These are phyloP conservation scores for Fraxinus velutina DNA, from an alignment of 305 asterid genomes.

Conservation along the genomic window DNA sequence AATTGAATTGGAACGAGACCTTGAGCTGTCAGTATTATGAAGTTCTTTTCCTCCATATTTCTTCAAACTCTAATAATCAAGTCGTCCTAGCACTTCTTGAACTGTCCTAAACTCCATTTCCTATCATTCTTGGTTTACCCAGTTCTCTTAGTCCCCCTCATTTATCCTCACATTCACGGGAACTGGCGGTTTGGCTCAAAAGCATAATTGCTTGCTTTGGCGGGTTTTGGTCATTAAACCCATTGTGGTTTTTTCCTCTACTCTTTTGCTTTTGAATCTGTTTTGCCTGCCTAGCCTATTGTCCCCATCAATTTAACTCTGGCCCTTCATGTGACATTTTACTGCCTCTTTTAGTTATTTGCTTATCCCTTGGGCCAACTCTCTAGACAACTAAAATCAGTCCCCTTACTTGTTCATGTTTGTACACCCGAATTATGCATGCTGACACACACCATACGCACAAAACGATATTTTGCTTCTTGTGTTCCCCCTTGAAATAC, in stretches of 20 bases:
- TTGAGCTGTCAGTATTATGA: not conserved
- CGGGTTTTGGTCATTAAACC: not conserved
- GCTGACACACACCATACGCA: not conserved
- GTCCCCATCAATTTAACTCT: not conserved
- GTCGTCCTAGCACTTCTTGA: not conserved
- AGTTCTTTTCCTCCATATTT: not conserved
- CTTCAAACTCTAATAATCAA: not conserved
- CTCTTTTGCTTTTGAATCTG: not conserved
- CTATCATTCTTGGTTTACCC: not conserved
- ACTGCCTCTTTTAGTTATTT: not conserved
- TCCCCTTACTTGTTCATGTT: not conserved
- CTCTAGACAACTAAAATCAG: not conserved
- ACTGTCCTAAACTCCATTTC: not conserved
- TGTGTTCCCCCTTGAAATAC: not conserved
- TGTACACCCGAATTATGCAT: not conserved
- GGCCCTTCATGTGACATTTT: not conserved
- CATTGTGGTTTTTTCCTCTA: not conserved
- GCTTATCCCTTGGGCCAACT: not conserved
- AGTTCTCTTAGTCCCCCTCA: not conserved
- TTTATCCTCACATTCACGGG: not conserved
- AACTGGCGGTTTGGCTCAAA: not conserved
- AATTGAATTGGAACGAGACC: not conserved
- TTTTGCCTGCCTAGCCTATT: not conserved
- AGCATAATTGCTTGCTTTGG: not conserved
- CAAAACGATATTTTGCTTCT: not conserved